These are phyloP conservation scores for Scortechinia acanthostroma DNA, from an alignment of 2,329 filamentous ascomycete genomes.

Conservation along the genomic window DNA sequence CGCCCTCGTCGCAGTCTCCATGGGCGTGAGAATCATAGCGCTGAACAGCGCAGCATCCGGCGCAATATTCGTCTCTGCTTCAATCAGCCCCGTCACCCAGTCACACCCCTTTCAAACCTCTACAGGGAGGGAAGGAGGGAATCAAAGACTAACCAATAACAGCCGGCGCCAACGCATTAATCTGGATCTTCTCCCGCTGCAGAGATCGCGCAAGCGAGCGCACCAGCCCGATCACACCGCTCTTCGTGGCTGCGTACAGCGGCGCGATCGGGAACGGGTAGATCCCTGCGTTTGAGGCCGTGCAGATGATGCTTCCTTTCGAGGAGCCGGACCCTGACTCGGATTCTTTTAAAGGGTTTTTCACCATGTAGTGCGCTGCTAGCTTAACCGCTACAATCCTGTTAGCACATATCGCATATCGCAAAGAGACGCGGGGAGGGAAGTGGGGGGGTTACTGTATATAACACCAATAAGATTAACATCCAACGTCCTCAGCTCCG, in stretches of 20 bases:
- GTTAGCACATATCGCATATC: conserved; percentile 4
- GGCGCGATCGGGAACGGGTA: conserved; percentile 42
- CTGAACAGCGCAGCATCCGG: conserved; percentile 32
- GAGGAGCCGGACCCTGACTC: too few species aligned
- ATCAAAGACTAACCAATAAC: conserved; percentile 29
- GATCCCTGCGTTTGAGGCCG: conserved; percentile 41
- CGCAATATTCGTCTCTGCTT: conserved; percentile 33
- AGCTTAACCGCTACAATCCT: conserved; percentile 32
- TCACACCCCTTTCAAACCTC: conserved; percentile 3
- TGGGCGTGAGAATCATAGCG: conserved; percentile 39
- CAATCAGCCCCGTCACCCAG: too few species aligned
- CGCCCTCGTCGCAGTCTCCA: conserved; percentile 34
- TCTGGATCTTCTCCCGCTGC: conserved; percentile 30
- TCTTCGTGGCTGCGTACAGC: conserved; percentile 37
- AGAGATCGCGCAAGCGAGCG: conserved; percentile 32
- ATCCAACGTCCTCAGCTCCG: conserved; percentile 22
- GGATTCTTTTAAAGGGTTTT: conserved; percentile 7
- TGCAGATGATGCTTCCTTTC: conserved; percentile 40
- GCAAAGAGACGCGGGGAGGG: not conserved
- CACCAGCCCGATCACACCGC: conserved; percentile 37
- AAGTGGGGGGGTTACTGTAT: conserved; percentile 27
- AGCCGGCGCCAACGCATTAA: conserved; percentile 40
- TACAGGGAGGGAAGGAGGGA: not conserved
- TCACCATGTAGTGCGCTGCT: conserved; percentile 32
- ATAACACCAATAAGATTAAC: conserved; percentile 27